Conservation (phyloP, 2,329 filamentous ascomycete genomes). For the Akanthomyces lecanii region DNA sequence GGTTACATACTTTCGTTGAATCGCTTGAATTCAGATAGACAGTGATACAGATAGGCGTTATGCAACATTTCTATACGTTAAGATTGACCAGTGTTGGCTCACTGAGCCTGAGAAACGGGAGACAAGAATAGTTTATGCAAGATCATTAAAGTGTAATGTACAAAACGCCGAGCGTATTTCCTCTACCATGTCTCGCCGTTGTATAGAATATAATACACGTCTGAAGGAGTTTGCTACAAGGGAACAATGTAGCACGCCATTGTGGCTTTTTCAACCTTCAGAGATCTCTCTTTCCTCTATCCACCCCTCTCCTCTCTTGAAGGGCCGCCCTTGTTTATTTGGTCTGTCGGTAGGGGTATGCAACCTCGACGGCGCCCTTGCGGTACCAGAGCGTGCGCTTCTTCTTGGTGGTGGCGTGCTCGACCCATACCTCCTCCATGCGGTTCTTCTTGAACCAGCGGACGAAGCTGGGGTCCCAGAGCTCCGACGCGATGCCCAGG, state of each 20-base stretch:
- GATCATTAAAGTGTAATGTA: conserved; percentile 16
- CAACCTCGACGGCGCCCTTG: conserved; percentile 70
- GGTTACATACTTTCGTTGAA: conserved; percentile 14
- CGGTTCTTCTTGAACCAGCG: conserved; percentile 72
- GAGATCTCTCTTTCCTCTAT: no score
- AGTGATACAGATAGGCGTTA: conserved; percentile 2
- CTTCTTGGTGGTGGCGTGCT: conserved; percentile 83
- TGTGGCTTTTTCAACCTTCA: no score
- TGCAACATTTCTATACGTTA: neutral
- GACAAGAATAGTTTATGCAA: neutral
- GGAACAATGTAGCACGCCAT: no score
- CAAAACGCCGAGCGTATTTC: conserved; percentile 9
- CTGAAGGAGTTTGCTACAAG: neutral
- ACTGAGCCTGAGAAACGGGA: neutral
- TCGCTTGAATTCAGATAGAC: neutral
- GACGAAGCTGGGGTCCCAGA: conserved; percentile 95
- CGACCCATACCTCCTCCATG: conserved; percentile 80
- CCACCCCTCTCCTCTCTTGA: no score
- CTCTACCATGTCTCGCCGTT: neutral
- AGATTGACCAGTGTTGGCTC: neutral
- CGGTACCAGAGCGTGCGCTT: conserved; percentile 81
- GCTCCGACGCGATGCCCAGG: conserved; percentile 85
- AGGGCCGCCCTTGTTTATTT: conserved; percentile 13
- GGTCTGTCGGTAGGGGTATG: conserved; percentile 52
- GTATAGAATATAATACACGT: neutral